Conservation (phyloP, 2,329 filamentous ascomycete genomes). For the Amesomyces nigricolor region DNA sequence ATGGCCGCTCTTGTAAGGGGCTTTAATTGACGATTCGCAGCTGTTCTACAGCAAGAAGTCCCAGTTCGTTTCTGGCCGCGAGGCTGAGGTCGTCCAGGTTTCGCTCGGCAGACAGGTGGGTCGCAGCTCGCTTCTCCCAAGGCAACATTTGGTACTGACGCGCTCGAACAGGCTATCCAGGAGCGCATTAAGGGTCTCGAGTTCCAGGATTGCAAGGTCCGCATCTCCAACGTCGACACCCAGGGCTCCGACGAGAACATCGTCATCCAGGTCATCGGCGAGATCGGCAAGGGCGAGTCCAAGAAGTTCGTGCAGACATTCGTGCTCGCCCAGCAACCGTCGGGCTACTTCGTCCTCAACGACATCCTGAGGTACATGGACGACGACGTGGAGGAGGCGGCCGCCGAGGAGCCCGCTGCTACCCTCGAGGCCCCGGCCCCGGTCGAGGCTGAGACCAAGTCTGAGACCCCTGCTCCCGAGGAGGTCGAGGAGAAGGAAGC, state of each 20-base stretch:
- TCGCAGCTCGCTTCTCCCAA: conserved; percentile 14
- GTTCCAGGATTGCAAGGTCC: conserved; percentile 97
- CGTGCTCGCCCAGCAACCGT: conserved; percentile 90
- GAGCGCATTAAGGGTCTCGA: conserved; percentile 90
- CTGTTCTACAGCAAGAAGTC: conserved; percentile 96
- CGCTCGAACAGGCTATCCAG: conserved; percentile 69
- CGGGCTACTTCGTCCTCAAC: conserved; percentile 96
- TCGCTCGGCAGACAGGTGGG: conserved; percentile 81
- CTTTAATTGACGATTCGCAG: conserved; percentile 34
- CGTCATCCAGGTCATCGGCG: conserved; percentile 95
- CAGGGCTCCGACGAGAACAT: conserved; percentile 91
- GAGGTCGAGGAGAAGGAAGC: conserved; percentile 38
- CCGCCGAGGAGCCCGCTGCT: conserved; percentile 27
- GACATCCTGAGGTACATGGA: conserved; percentile 94
- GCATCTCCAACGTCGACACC: conserved; percentile 95
- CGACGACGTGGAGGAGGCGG: conserved; percentile 64
- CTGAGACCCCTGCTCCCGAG: conserved; percentile 37
- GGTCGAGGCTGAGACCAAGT: conserved; percentile 32
- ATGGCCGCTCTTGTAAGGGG: background rate
- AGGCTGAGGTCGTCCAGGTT: conserved; percentile 82
- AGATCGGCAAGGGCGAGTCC: conserved; percentile 88
- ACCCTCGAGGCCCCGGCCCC: conserved; percentile 32
- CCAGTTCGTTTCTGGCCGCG: conserved; percentile 86
- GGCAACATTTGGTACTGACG: background rate
- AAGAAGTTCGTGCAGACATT: conserved; percentile 98